These are phyloP conservation scores for Calocera viscosa DNA, from an alignment of 768 basidiomycete genomes.

Conservation along the genomic window DNA sequence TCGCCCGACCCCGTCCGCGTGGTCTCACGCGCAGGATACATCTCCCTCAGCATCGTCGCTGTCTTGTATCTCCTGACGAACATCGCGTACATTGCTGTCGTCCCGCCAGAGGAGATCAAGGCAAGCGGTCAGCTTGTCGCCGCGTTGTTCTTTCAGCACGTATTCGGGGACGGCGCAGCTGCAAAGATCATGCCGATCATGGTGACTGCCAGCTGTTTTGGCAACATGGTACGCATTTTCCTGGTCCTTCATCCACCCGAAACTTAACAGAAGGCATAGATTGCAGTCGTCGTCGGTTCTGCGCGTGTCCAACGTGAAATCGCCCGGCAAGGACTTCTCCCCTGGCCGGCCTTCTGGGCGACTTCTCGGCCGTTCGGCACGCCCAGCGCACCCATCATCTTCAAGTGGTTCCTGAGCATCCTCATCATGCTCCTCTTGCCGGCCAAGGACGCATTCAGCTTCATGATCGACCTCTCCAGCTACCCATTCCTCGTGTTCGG, in stretches of 20 bases:
- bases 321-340: slow-evolving; percentile 57
- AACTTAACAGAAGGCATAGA: background rate
- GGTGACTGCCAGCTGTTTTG: slow-evolving; percentile 30
- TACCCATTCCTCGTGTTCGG: slow-evolving; percentile 30
- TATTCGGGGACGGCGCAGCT: slow-evolving; percentile 52
- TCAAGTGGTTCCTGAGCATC: slow-evolving; percentile 50
- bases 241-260: background rate
- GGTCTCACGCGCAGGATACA: slow-evolving; percentile 55
- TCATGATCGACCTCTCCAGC: slow-evolving; percentile 44
- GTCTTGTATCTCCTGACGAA: slow-evolving; percentile 53
- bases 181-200: slow-evolving; percentile 45
- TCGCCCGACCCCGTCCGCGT: slow-evolving; percentile 49
- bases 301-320: slow-evolving; percentile 41
- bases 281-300: slow-evolving; percentile 1
- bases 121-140: slow-evolving; percentile 55
- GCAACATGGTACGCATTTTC: slow-evolving; percentile 31
- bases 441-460: slow-evolving; percentile 62
- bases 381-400: slow-evolving; percentile 49
- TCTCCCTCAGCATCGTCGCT: slow-evolving; percentile 49
- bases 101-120: slow-evolving; percentile 56
- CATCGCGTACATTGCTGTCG: slow-evolving; percentile 61
- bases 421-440: slow-evolving; percentile 45
- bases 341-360: slow-evolving; percentile 52
- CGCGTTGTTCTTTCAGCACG: slow-evolving; percentile 60
- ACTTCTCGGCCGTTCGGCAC: slow-evolving; percentile 60